phyloP scores from a whole-genome alignment of 176 grass and related monocot species.

The sorghum (Sorghum bicolor) region DNA sequence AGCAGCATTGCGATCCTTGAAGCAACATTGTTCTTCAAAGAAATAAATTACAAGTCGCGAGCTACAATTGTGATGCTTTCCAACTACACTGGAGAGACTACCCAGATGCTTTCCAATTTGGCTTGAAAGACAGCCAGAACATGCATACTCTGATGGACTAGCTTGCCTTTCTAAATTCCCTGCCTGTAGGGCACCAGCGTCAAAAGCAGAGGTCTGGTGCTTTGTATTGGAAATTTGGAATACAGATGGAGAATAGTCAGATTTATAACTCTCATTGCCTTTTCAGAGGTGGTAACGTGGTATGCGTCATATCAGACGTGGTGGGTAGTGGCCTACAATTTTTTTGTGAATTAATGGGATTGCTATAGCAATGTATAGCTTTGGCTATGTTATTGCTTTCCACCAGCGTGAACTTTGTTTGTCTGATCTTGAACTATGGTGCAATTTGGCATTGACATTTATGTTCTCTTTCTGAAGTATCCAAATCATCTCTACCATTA shows the following conservation, averaged over 20 bases:
- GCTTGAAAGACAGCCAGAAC: background rate
- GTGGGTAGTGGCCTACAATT: background rate
- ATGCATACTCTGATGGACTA: background rate
- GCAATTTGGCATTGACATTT: background rate
- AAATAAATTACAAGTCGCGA: background rate
- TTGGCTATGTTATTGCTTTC: background rate
- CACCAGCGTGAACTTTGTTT: background rate
- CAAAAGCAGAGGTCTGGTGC: background rate
- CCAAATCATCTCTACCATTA: background rate
- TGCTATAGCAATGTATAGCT: background rate
- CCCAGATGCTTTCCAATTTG: background rate
- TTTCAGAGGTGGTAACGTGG: background rate
- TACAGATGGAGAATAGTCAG: background rate
- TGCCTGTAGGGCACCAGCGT: background rate
- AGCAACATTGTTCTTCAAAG: background rate
- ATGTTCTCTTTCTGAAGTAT: background rate
- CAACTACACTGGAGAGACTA: background rate
- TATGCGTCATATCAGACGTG: background rate
- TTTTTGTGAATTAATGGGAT: background rate
- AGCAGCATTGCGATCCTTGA: background rate
- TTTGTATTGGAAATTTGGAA: background rate
- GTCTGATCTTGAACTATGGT: background rate
- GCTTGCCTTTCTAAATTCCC: background rate
- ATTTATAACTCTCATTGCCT: background rate
- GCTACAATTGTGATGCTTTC: background rate